Percentiles rank a stretch among this genome's conserved stretches.
Conservation (phyloP, 148 eudicot genomes). For the Arctostaphylos glauca region DNA sequence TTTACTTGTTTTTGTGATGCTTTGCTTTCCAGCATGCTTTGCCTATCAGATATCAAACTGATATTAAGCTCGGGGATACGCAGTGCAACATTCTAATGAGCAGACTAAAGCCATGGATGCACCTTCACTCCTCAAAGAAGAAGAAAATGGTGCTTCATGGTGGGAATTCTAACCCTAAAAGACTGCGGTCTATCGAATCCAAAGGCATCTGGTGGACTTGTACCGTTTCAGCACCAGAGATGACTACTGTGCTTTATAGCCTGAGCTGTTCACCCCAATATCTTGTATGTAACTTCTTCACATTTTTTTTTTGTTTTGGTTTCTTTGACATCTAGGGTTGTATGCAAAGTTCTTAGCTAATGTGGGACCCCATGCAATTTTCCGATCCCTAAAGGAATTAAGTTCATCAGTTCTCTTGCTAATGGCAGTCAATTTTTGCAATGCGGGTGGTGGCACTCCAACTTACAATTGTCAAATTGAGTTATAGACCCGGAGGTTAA, state of each 20-base stretch:
- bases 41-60: slow-evolving; percentile 83
- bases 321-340: slow-evolving; percentile 1
- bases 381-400: not conserved
- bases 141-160: slow-evolving; percentile 60
- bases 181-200: slow-evolving; percentile 43
- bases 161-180: slow-evolving; percentile 39
- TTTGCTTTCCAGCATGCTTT: slow-evolving; percentile 56
- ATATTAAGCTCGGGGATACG: slow-evolving; percentile 92
- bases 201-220: slow-evolving; percentile 84
- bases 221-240: slow-evolving; percentile 91
- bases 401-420: not conserved
- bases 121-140: slow-evolving; percentile 49
- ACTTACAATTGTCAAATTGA: not conserved
- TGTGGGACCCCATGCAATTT: not conserved
- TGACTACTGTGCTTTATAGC: slow-evolving; percentile 68
- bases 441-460: not conserved
- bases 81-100: slow-evolving; percentile 74
- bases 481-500: not conserved
- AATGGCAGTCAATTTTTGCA: not conserved
- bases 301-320: not conserved
- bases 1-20: slow-evolving; percentile 23
- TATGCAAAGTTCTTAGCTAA: not conserved
- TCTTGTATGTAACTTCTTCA: slow-evolving; percentile 59
- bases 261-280: slow-evolving; percentile 64
- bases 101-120: slow-evolving; percentile 83